Evolutionary conservation across 208 protist genomes (phyloP).

Genomic region (Wallacemonas rigidus): DNA sequence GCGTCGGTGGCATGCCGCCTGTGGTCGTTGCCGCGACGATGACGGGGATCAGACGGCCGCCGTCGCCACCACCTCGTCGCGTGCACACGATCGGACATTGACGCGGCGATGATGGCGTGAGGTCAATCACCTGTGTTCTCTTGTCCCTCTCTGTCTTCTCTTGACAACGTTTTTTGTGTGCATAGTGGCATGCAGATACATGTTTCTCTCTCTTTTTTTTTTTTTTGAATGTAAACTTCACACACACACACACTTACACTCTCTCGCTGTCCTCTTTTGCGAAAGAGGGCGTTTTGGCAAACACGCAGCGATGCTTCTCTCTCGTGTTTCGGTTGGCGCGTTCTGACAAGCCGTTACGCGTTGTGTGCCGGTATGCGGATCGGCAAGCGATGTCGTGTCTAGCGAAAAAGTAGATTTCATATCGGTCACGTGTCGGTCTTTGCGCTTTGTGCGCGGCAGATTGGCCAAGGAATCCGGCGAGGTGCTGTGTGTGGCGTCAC

Average conservation of each 20-base stretch:
- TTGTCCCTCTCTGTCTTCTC: neutral
- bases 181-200: neutral
- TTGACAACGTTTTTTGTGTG: conserved; percentile 7
- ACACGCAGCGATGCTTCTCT: too few relatives aligned
- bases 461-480: too few relatives aligned
- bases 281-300: neutral
- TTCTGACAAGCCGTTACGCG: too few relatives aligned
- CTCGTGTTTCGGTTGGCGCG: too few relatives aligned
- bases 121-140: too few relatives aligned
- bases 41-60: neutral
- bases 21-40: neutral
- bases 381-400: too few relatives aligned
- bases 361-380: too few relatives aligned
- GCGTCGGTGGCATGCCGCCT: neutral
- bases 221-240: conserved; percentile 11
- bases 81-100: neutral
- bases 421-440: too few relatives aligned
- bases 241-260: conserved; percentile 3
- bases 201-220: conserved; percentile 14
- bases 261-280: neutral
- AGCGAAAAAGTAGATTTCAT: too few relatives aligned
- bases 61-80: conserved; percentile 9
- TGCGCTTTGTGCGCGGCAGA: too few relatives aligned
- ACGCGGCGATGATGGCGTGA: neutral
- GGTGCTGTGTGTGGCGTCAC: too few relatives aligned